Conservation (phyloP, 2,329 filamentous ascomycete genomes). For the Arthrocladium fulminans region DNA sequence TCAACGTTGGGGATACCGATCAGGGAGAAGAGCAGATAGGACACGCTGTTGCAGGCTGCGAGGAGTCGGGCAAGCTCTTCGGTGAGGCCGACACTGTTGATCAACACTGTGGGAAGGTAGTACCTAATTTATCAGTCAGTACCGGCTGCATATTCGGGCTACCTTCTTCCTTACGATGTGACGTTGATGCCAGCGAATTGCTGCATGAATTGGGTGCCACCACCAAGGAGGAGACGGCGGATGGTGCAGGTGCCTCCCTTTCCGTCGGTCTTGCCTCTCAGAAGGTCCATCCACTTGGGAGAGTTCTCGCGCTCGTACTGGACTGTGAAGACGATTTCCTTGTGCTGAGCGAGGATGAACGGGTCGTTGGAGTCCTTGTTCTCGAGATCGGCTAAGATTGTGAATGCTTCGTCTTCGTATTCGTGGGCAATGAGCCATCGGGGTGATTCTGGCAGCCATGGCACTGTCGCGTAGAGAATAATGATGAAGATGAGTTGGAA, state of each 20-base stretch:
- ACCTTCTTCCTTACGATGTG: too few species aligned
- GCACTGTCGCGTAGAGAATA: constrained; percentile 37
- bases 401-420: constrained; percentile 37
- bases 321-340: constrained; percentile 41
- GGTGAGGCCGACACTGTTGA: constrained; percentile 46
- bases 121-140: constrained; percentile 27
- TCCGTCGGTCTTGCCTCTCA: constrained; percentile 38
- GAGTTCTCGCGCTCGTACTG: constrained; percentile 43
- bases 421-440: constrained; percentile 40
- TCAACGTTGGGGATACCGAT: constrained; percentile 43
- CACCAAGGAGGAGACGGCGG: constrained; percentile 43
- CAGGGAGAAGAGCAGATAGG: constrained; percentile 41
- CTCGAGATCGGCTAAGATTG: constrained; percentile 44
- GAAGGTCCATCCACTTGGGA: constrained; percentile 42
- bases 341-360: constrained; percentile 35
- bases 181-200: constrained; percentile 35
- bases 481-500: constrained; percentile 44
- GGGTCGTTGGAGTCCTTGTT: constrained; percentile 37
- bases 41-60: constrained; percentile 46
- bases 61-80: constrained; percentile 47
- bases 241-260: constrained; percentile 42
- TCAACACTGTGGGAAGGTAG: constrained; percentile 52
- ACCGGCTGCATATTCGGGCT: constrained; percentile 11
- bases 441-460: constrained; percentile 41
- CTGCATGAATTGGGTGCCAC: constrained; percentile 47